Evolutionary conservation across 2,329 filamentous ascomycete genomes (phyloP).

Genomic region (Colletotrichum phormii): DNA sequence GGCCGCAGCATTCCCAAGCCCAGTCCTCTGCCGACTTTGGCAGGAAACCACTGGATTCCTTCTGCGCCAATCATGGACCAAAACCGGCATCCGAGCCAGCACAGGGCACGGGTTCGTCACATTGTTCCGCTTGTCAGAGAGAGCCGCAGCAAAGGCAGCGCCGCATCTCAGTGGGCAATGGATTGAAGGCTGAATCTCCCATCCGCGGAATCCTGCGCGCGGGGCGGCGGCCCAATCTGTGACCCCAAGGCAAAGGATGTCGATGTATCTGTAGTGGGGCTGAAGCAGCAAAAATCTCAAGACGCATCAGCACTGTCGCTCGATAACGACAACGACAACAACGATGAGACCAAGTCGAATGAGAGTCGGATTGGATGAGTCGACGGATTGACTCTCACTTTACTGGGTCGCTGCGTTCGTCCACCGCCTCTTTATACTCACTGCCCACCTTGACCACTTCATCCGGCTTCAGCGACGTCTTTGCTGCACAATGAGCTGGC

Average conservation of each 20-base stretch:
- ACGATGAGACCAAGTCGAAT: background rate
- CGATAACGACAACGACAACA: background rate
- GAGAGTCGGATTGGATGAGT: background rate
- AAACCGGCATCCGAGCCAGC: conserved; percentile 29
- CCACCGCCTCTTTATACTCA: conserved; percentile 36
- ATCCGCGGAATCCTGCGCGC: conserved; percentile 6
- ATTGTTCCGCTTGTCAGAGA: conserved; percentile 21
- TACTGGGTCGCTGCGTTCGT: conserved; percentile 15
- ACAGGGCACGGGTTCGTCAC: conserved; percentile 39
- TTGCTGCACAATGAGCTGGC: conserved; percentile 40
- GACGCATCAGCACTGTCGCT: background rate
- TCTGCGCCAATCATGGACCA: conserved; percentile 37
- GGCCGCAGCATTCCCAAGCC: conserved; percentile 17
- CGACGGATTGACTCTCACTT: background rate
- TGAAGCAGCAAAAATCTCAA: conserved; percentile 10
- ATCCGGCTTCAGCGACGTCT: conserved; percentile 36
- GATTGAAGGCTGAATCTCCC: conserved; percentile 3
- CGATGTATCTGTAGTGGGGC: conserved; percentile 23
- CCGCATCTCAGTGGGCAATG: conserved; percentile 18
- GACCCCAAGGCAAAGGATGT: conserved; percentile 6
- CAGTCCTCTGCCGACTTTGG: conserved; percentile 16
- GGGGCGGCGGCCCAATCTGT: conserved; percentile 14
- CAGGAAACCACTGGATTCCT: conserved; percentile 30
- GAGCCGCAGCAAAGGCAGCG: conserved; percentile 31
- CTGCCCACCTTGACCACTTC: conserved; percentile 9